A percentile compares a stretch with the other conserved stretches of the same genome.
These are phyloP conservation scores for Millerozyma acaciae DNA, from an alignment of 805 yeast genomes.

Conservation along the genomic window DNA sequence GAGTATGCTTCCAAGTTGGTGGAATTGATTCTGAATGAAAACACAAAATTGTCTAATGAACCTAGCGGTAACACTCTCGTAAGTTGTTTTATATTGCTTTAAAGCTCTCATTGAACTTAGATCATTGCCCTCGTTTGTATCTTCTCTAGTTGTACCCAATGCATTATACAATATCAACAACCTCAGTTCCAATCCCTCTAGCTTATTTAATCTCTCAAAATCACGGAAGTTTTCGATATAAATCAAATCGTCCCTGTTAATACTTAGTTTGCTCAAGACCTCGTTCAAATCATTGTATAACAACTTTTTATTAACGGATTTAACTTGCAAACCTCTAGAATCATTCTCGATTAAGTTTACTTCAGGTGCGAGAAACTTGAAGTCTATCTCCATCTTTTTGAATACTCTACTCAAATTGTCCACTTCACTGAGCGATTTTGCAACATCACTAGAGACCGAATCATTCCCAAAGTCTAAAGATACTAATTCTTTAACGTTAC, in stretches of 20 bases:
- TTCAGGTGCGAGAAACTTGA: conserved; percentile 52
- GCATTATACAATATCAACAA: conserved; percentile 60
- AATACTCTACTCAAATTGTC: conserved; percentile 34
- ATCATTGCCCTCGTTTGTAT: conserved; percentile 35
- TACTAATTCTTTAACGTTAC: conserved; percentile 49
- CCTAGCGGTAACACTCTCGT: conserved; percentile 50
- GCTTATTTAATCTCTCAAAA: conserved; percentile 41
- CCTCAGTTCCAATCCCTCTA: conserved; percentile 49
- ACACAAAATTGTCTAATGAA: conserved; percentile 46
- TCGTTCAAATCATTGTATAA: conserved; percentile 66
- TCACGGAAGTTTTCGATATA: conserved; percentile 46
- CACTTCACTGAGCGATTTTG: conserved; percentile 30
- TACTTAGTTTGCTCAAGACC: conserved; percentile 66
- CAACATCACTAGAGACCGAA: conserved; percentile 29
- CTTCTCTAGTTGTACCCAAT: conserved; percentile 53
- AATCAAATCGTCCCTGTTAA: conserved; percentile 53
- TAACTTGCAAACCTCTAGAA: conserved; percentile 79
- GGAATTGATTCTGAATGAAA: conserved; percentile 35
- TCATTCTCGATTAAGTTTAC: conserved; percentile 68
- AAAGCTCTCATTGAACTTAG: conserved; percentile 69
- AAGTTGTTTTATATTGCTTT: conserved; percentile 57
- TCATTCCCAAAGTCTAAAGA: conserved; percentile 34
- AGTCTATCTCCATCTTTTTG: conserved; percentile 38
- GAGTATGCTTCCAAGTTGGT: conserved; percentile 37
- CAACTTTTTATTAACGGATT: conserved; percentile 74